Percentiles rank a stretch among this genome's conserved stretches.
Evolutionary conservation across 352 stramenopile genomes (phyloP).

Genomic region (Phytophthora litchii): DNA sequence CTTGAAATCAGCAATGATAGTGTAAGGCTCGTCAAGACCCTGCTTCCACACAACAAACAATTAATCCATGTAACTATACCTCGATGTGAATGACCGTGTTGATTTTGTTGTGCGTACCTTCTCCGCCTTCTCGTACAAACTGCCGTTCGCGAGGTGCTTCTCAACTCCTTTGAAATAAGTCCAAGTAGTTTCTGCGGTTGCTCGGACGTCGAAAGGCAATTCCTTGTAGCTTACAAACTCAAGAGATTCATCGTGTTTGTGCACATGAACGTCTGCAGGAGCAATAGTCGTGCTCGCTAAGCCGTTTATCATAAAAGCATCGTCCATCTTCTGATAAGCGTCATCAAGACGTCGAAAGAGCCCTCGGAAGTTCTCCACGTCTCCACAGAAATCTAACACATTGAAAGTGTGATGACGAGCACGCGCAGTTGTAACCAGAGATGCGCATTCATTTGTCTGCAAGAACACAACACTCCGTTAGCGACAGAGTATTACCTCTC

Average conservation of each 20-base stretch:
- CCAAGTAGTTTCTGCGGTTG: constrained; percentile 27
- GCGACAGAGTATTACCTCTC: background rate
- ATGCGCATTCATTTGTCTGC: constrained; percentile 23
- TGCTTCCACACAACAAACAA: constrained; percentile 6
- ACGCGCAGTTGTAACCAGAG: constrained; percentile 13
- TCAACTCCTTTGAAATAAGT: constrained; percentile 33
- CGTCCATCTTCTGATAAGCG: constrained; percentile 22
- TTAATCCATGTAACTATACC: no score
- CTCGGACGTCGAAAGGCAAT: constrained; percentile 27
- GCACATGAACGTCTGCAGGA: constrained; percentile 26
- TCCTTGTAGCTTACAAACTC: constrained; percentile 36
- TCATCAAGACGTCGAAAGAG: constrained; percentile 29
- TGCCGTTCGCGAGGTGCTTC: constrained; percentile 30
- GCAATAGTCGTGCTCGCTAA: constrained; percentile 13
- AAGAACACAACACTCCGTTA: constrained; percentile 4
- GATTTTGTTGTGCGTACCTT: constrained; percentile 17
- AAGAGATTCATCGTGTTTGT: constrained; percentile 18
- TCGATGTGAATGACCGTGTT: no score
- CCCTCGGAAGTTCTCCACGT: constrained; percentile 22
- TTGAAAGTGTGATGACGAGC: constrained; percentile 2
- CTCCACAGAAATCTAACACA: constrained; percentile 20
- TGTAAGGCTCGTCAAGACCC: constrained; percentile 37
- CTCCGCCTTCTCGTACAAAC: constrained; percentile 33
- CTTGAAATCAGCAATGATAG: constrained; percentile 55
- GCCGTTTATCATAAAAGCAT: constrained; percentile 28